Conservation (phyloP, 2,329 filamentous ascomycete species). For the Aspergillus texensis region DNA sequence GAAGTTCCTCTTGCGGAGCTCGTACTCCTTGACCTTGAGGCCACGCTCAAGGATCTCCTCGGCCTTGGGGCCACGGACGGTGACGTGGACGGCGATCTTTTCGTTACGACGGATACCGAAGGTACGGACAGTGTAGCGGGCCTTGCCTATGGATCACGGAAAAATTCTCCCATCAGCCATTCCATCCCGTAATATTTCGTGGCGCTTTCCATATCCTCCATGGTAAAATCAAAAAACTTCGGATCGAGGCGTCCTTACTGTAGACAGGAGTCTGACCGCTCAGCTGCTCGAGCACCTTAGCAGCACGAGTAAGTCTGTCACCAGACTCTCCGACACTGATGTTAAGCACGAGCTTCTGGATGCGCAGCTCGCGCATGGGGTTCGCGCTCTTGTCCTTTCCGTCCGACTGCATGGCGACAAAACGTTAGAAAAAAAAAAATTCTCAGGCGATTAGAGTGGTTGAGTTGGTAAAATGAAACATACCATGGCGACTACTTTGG, state of each 20-base stretch:
- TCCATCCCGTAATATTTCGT: neutral
- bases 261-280: conserved; percentile 99
- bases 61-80: conserved; percentile 97
- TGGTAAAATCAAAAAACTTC: neutral
- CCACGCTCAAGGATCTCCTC: conserved; percentile 99
- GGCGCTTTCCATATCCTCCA: neutral
- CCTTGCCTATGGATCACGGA: conserved; percentile 72
- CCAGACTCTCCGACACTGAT: conserved; percentile 99
- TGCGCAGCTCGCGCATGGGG: conserved; percentile 99
- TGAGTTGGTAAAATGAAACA: conserved; percentile 27
- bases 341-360: conserved; percentile 99
- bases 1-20: conserved; percentile 99
- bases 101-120: conserved; percentile 99
- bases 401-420: conserved; percentile 62
- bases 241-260: conserved; percentile 64
- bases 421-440: conserved; percentile 11
- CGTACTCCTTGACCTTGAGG: conserved; percentile 99
- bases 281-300: conserved; percentile 99
- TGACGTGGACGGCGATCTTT: conserved; percentile 99
- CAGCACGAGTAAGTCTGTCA: conserved; percentile 99
- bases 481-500: conserved; percentile 53
- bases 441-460: neutral
- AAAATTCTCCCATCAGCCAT: conserved; percentile 25
- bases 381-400: conserved; percentile 78
- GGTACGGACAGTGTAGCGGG: conserved; percentile 99